Conservation (phyloP, 2,329 filamentous ascomycete species). For the Chalaropsis thielavioides region DNA sequence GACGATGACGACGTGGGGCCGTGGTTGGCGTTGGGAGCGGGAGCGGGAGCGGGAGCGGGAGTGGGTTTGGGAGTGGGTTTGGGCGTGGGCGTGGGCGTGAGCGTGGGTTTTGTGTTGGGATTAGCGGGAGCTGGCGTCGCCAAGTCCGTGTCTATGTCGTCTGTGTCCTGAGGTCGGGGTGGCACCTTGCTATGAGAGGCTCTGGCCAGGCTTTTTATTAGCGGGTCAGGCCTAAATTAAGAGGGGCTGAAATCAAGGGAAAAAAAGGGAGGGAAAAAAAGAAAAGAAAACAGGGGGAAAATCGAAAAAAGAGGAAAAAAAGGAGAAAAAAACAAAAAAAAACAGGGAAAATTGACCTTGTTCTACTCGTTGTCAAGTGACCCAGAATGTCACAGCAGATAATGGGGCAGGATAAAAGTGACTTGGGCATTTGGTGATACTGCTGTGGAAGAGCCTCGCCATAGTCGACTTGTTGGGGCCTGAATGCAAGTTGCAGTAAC, state of each 20-base stretch:
- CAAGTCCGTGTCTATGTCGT: not conserved
- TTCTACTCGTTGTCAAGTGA: not conserved
- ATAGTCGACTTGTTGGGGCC: not conserved
- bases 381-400: not conserved
- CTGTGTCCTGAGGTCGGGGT: not conserved
- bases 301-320: not conserved
- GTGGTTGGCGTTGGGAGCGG: not conserved
- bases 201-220: not conserved
- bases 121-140: not conserved
- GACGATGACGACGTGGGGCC: constrained; percentile 9
- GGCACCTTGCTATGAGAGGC: not conserved
- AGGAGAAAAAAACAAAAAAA: not conserved
- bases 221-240: not conserved
- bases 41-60: not conserved
- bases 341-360: not conserved
- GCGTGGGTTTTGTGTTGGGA: too few relatives aligned
- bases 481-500: not conserved
- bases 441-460: not conserved
- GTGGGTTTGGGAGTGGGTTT: not conserved
- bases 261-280: not conserved
- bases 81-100: too few relatives aligned
- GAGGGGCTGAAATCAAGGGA: not conserved
- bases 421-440: not conserved
- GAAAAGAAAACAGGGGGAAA: not conserved
- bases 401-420: not conserved